Conservation (phyloP, 352 stramenopile species). For the Globisporangium uncinulatum region DNA sequence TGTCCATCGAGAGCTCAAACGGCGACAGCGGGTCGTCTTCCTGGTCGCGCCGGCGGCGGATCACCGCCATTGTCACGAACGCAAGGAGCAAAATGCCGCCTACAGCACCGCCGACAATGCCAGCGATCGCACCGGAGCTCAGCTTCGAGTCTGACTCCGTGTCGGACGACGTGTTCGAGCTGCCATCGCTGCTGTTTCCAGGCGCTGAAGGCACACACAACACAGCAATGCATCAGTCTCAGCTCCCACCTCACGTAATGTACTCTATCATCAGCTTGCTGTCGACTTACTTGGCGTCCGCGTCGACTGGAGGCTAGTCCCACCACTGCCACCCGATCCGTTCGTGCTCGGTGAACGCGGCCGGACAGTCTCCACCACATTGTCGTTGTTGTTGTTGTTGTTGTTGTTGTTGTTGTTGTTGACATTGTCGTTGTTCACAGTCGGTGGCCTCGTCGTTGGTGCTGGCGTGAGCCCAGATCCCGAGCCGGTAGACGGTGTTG, state of each 20-base stretch:
- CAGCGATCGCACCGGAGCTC: slow-evolving; percentile 65
- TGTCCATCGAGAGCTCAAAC: slow-evolving; percentile 84
- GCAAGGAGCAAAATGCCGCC: slow-evolving; percentile 50
- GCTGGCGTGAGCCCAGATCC: background rate
- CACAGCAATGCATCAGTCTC: background rate
- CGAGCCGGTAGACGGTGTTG: background rate
- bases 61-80: slow-evolving; percentile 47
- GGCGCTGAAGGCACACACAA: background rate
- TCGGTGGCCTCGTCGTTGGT: slow-evolving; percentile 5
- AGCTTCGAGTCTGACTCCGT: slow-evolving; percentile 33
- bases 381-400: background rate
- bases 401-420: background rate
- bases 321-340: slow-evolving; percentile 2
- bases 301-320: slow-evolving; percentile 5
- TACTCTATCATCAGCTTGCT: background rate
- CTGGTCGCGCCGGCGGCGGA: slow-evolving; percentile 44
- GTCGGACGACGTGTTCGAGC: slow-evolving; percentile 1
- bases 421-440: background rate
- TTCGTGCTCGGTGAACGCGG: slow-evolving; percentile 1
- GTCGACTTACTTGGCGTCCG: slow-evolving; percentile 7
- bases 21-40: slow-evolving; percentile 77
- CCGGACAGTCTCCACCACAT: background rate
- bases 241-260: too few relatives aligned
- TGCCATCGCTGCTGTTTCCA: background rate
- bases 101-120: slow-evolving; percentile 65